Evolutionary conservation across 352 stramenopile species (phyloP), one percentile per base, ranked within the genome.

Genomic region (Globisporangium radiosum): DNA sequence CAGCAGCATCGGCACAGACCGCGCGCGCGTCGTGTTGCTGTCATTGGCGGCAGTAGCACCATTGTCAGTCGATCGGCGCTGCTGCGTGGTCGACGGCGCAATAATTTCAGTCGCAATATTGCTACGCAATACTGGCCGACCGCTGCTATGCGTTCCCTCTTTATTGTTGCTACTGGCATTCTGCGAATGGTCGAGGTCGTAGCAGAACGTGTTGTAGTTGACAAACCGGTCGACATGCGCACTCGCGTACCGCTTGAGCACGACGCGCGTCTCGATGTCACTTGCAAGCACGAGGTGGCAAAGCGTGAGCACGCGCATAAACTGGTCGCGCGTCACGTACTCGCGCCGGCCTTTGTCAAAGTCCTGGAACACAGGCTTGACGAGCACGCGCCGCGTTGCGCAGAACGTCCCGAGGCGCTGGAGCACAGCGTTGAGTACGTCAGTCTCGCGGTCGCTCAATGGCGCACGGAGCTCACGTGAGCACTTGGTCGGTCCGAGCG

Each of bases 201-300:
- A 76, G 64, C 85, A 94, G 47, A 94, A 94, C 0, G 81, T 92
- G 48, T 90, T 81, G 54, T 91, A 94, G 69, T 92, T 94, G 25
- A 94, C 63, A 42, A 88, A 94, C 4, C 76, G 70, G 10, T 92
- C 82, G 39, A 79, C 84, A 52, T 91, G 77, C 3, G 73, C 59
- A 51, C 85, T 94, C 8, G 76, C 61, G 45, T 92, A 94, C 5
- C 80, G 76, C 60, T 82, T 83, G 36, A 91, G 65, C n/a, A 93
- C 48, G 5, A 81, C 75, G 15, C 61, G 67, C 37, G 66, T 70
- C 60, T 94, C 85, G 7, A 52, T 67, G 14, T 85, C 73, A 17
- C 58, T 71, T 8, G 64, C 63, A 9, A 92, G 40, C 1, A 68
- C 80, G 38, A 94, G 73, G 47, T 93, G 89, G 49, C 89, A 86